A percentile compares a stretch with the other conserved stretches of the same genome.
phyloP scores from a whole-genome alignment of 441 rosid species.

The Manihot esculenta region DNA sequence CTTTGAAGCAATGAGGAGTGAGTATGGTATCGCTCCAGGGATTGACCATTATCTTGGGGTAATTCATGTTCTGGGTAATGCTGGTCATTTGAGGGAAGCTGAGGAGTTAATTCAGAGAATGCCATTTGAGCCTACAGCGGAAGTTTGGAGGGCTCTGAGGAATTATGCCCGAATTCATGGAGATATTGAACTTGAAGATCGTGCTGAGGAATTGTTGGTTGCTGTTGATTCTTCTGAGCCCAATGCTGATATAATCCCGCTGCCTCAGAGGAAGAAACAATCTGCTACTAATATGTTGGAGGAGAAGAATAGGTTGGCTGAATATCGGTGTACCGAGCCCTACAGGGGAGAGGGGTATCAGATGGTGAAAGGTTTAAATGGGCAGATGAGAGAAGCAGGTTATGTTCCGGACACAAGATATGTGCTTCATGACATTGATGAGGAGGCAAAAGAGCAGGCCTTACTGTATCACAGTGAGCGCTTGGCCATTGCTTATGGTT shows the following conservation, averaged over 20 bases:
- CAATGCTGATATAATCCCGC: slow-evolving; percentile 24
- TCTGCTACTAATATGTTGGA: slow-evolving; percentile 52
- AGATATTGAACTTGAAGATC: slow-evolving; percentile 58
- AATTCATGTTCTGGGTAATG: slow-evolving; percentile 44
- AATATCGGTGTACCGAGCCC: slow-evolving; percentile 38
- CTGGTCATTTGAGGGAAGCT: slow-evolving; percentile 55
- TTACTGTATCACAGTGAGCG: slow-evolving; percentile 65
- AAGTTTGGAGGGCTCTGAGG: slow-evolving; percentile 46
- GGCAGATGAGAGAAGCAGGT: slow-evolving; percentile 56
- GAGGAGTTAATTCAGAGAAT: slow-evolving; percentile 47
- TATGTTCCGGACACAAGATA: slow-evolving; percentile 67
- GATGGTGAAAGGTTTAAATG: slow-evolving; percentile 45
- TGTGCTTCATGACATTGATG: slow-evolving; percentile 68
- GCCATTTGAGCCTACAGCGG: slow-evolving; percentile 46
- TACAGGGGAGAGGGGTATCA: slow-evolving; percentile 41
- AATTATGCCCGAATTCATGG: slow-evolving; percentile 50
- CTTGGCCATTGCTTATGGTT: slow-evolving; percentile 62
- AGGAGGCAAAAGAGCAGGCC: slow-evolving; percentile 69
- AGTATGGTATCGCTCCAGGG: slow-evolving; percentile 41
- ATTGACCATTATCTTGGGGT: slow-evolving; percentile 48
- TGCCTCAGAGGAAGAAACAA: slow-evolving; percentile 45
- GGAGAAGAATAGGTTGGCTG: slow-evolving; percentile 43
- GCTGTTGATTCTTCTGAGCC: slow-evolving; percentile 37
- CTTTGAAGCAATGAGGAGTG: slow-evolving; percentile 47
- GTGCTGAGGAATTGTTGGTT: slow-evolving; percentile 40